Evolutionary conservation across 1,284 basidiomycete species (phyloP).

Genomic region (Cutaneotrichosporon sp.): DNA sequence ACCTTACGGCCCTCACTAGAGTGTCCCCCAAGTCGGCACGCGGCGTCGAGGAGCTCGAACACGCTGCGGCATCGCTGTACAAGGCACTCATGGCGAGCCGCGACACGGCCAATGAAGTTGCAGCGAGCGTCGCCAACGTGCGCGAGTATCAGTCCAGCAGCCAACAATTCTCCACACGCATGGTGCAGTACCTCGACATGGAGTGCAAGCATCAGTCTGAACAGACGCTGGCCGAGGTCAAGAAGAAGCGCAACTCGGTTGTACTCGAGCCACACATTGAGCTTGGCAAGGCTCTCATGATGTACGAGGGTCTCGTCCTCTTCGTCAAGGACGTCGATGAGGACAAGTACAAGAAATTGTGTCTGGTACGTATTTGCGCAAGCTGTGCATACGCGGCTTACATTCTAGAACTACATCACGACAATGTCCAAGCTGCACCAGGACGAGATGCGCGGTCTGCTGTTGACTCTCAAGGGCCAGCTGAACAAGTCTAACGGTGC

Average conservation of each 20-base stretch:
- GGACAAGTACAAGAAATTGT: slow-evolving; percentile 71
- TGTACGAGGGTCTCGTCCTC: slow-evolving; percentile 83
- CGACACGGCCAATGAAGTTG: slow-evolving; percentile 83
- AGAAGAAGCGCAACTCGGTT: slow-evolving; percentile 24
- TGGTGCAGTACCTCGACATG: slow-evolving; percentile 81
- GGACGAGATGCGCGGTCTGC: slow-evolving; percentile 69
- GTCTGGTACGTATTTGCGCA: slow-evolving; percentile 77
- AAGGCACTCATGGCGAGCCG: slow-evolving; percentile 88
- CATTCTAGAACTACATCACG: slow-evolving; percentile 75
- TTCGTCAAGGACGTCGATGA: slow-evolving; percentile 96
- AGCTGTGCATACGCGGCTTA: neutral
- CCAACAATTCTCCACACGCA: slow-evolving; percentile 80
- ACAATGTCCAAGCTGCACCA: slow-evolving; percentile 72
- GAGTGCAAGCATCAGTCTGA: slow-evolving; percentile 74
- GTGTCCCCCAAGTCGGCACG: slow-evolving; percentile 72
- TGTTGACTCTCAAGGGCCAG: slow-evolving; percentile 57
- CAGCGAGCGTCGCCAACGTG: slow-evolving; percentile 84
- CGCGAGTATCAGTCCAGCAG: slow-evolving; percentile 85
- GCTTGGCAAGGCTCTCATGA: slow-evolving; percentile 75
- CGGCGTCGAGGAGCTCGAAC: slow-evolving; percentile 73
- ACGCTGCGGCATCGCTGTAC: slow-evolving; percentile 82
- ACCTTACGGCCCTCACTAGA: slow-evolving; percentile 71
- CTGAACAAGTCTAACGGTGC: slow-evolving; percentile 56
- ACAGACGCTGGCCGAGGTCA: slow-evolving; percentile 36
- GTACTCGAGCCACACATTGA: slow-evolving; percentile 60